Percentiles rank a stretch among this genome's conserved stretches.
Conservation (phyloP, 345 rosid species). For the Eucalyptus decipiens region DNA sequence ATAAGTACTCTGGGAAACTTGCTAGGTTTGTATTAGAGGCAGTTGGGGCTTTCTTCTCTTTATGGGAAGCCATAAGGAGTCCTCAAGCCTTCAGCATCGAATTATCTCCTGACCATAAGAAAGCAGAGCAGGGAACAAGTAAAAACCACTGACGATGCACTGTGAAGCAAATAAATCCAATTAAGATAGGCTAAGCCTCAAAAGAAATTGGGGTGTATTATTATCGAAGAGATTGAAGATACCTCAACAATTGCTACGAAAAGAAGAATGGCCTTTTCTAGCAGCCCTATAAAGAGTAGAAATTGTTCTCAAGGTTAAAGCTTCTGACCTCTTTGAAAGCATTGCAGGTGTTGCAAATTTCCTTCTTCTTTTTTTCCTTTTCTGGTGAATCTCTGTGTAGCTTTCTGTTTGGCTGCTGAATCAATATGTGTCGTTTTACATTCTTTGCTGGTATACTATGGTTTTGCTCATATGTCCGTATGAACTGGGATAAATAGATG, state of each 20-base stretch:
- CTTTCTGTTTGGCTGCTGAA: not conserved
- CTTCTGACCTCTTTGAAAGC: not conserved
- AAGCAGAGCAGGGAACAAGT: not conserved
- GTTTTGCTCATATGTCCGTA: not conserved
- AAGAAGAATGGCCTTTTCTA: not conserved
- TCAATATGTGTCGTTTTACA: not conserved
- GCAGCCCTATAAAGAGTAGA: not conserved
- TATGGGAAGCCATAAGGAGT: not conserved
- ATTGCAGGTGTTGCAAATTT: not conserved
- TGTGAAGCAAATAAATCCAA: not conserved
- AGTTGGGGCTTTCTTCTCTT: not conserved
- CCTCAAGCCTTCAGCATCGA: not conserved
- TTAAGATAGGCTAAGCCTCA: not conserved
- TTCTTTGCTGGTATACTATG: not conserved
- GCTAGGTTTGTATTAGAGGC: not conserved
- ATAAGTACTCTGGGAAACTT: not conserved
- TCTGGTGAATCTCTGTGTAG: not conserved
- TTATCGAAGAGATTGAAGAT: not conserved
- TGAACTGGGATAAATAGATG: not conserved
- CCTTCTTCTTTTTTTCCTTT: not conserved
- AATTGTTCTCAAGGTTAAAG: not conserved
- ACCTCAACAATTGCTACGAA: not conserved
- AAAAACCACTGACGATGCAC: not conserved
- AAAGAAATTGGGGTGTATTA: accelerated
- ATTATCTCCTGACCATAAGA: not conserved